Evolutionary conservation across 352 stramenopile species (phyloP).

Genomic region (Phytophthora tentaculata): DNA sequence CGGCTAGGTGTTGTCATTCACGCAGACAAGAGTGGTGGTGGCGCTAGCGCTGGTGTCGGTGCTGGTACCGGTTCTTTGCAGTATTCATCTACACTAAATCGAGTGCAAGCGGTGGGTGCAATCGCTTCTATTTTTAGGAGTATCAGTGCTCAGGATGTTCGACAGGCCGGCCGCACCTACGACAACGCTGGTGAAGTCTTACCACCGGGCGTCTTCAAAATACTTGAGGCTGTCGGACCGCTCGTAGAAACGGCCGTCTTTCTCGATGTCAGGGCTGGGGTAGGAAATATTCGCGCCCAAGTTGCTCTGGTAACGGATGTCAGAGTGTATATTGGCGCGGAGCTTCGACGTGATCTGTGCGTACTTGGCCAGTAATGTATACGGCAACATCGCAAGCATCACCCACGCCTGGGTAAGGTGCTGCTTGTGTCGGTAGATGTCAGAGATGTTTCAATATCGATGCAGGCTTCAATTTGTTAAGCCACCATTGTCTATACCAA

Average conservation of each 20-base stretch:
- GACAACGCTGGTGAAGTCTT: slow-evolving; percentile 4
- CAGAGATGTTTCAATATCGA: background rate
- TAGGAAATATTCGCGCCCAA: slow-evolving; percentile 1
- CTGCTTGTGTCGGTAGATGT: background rate
- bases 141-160: background rate
- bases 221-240: background rate
- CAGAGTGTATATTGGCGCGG: slow-evolving; percentile 5
- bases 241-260: background rate
- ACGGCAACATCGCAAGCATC: background rate
- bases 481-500: background rate
- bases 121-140: background rate
- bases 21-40: too few species aligned
- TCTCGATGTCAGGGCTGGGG: background rate
- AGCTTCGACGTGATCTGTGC: background rate
- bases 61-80: too few species aligned
- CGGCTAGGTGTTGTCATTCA: too few species aligned
- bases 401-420: background rate
- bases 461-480: background rate
- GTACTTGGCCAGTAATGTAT: background rate
- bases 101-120: background rate
- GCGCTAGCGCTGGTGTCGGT: too few species aligned
- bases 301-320: slow-evolving; percentile 4
- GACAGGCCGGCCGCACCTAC: background rate
- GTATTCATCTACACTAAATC: background rate
- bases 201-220: background rate